These are phyloP conservation scores for Citrus glauca DNA, from an alignment of 345 rosid species.

Conservation along the genomic window DNA sequence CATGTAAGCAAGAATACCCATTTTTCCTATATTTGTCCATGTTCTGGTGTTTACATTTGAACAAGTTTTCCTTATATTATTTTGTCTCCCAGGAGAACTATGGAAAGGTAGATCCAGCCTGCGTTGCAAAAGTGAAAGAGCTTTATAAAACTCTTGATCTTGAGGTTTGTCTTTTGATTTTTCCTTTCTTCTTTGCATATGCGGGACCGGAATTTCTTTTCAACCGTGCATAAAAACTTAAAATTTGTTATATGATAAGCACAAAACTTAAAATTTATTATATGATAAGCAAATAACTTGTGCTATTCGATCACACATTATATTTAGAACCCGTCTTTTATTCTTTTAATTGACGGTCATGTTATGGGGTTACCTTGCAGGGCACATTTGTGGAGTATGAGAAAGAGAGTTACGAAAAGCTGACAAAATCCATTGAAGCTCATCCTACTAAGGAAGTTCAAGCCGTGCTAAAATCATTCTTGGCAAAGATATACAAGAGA, in stretches of 20 bases:
- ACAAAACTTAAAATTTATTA: too few species aligned
- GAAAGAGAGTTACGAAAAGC: conserved; percentile 32
- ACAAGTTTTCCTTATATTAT: background rate
- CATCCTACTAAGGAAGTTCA: conserved; percentile 37
- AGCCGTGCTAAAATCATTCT: conserved; percentile 38
- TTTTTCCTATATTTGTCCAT: background rate
- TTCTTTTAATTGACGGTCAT: background rate
- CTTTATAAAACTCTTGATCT: conserved; percentile 34
- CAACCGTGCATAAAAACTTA: background rate
- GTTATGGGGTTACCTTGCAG: conserved; percentile 10
- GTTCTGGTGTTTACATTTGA: background rate
- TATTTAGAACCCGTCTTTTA: background rate
- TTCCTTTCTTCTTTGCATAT: background rate
- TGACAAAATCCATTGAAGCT: conserved; percentile 34
- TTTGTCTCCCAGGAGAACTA: conserved; percentile 32
- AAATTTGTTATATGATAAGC: background rate
- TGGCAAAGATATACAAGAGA: conserved; percentile 47
- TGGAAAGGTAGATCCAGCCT: conserved; percentile 30
- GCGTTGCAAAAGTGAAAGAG: conserved; percentile 32
- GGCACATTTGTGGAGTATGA: conserved; percentile 31
- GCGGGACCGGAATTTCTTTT: background rate
- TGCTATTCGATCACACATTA: background rate
- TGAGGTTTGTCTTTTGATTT: conserved; percentile 22
- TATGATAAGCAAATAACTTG: background rate
- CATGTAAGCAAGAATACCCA: conserved; percentile 7